phyloP scores from a whole-genome alignment of 768 basidiomycete genomes.

The Mycena filopes region DNA sequence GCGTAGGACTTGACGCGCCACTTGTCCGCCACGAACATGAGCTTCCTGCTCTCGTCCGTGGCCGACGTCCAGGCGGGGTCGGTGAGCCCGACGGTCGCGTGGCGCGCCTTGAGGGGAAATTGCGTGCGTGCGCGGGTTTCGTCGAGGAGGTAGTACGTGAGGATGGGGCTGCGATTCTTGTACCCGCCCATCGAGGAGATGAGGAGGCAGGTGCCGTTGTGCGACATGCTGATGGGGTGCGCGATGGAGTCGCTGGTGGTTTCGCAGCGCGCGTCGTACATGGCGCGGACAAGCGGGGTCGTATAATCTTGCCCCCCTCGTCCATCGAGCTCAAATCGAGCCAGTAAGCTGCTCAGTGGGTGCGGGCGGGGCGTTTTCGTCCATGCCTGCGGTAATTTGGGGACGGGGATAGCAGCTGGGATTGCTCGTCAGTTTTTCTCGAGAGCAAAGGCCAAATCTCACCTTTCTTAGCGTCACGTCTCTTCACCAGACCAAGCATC shows the following conservation, averaged over 20 bases:
- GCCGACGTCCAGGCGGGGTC: constrained; percentile 20
- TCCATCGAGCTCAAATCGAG: no score
- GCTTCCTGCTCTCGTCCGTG: constrained; percentile 46
- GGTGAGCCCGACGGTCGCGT: background rate
- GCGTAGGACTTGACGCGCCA: constrained; percentile 50
- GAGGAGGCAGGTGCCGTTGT: background rate
- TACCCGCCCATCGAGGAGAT: constrained; percentile 18
- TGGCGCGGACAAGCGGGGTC: background rate
- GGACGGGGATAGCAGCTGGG: no score
- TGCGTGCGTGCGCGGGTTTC: no score
- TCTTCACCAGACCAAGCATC: no score
- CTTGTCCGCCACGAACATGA: constrained; percentile 49
- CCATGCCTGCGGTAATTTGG: background rate
- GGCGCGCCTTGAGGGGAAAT: background rate
- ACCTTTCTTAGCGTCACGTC: no score
- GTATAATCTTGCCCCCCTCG: no score
- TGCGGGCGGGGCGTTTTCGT: background rate
- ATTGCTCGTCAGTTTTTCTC: no score
- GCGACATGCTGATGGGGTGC: background rate
- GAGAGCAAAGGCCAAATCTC: background rate
- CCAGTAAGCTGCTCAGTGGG: background rate
- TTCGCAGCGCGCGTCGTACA: constrained; percentile 25
- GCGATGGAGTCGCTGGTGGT: background rate
- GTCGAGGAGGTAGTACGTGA: constrained; percentile 23
- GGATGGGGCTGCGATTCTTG: constrained; percentile 8